Evolutionary conservation across 495 filamentous ascomycete species (phyloP), one percentile per base, ranked within the genome.

Genomic region (Hyaloscypha bicolor): DNA sequence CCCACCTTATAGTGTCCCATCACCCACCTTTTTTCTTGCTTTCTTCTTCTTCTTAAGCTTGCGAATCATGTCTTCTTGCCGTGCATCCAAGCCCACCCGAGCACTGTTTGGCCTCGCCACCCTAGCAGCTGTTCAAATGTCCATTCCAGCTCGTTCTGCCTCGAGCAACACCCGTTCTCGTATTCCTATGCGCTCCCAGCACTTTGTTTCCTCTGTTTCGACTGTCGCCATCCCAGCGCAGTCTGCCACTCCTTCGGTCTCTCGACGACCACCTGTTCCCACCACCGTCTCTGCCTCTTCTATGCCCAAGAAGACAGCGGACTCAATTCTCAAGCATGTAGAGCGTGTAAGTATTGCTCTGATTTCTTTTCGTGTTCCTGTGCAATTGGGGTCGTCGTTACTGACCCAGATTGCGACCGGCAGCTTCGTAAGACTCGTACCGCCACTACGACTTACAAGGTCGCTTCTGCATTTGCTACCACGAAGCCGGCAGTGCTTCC

Each of bases 401-500:
- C 42, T 48, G 0, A 48, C 42, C 9, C 2, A 48, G 11, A 48
- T 48, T 48, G 42, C 42, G 42, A 48, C 42, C 42, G 42, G 9
- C 53, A 56, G 53, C 53, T 56, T 56, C 53, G 53, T 30, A 56
- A 56, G 53, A 56, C 53, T 32, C 53, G 53, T n/a, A 8, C 53
- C 53, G 53, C 30, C 53, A 22, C 19, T 6, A 11, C 53, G 21
- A 56, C 30, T 56, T 32, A 32, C 22, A 29, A 30, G 53, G 25
- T n/a, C 25, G 42, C 42, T 12, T 30, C 53, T 25, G 30, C 53
- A 29, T 30, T 29, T 8, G 51, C 51, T 8, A 55, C 9, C 9
- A 8, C 53, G 4, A 56, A 56, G 53, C 30, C 53, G 12, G 30
- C 53, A 56, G 53, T 56, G 22, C 30, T n/a, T 9, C 8, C 53